phyloP scores from a whole-genome alignment of 257 asterid species.

The Lithospermum erythrorhizon region DNA sequence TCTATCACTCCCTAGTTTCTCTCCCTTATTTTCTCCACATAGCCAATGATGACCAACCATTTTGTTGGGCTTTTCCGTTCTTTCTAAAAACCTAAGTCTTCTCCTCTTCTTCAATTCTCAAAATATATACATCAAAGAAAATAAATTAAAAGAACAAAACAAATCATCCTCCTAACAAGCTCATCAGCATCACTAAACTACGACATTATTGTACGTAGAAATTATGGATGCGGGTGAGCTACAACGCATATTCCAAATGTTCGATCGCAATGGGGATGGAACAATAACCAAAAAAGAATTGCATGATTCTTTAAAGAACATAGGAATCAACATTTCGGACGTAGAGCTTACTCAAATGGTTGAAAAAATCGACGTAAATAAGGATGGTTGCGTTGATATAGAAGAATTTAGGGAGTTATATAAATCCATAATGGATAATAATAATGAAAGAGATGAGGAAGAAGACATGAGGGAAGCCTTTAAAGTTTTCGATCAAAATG shows the following conservation, averaged over 20 bases:
- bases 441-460: background rate
- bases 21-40: background rate
- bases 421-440: background rate
- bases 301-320: background rate
- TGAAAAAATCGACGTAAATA: background rate
- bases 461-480: background rate
- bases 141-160: too few relatives aligned
- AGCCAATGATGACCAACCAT: background rate
- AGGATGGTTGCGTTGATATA: background rate
- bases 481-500: background rate
- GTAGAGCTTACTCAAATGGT: background rate
- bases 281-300: background rate
- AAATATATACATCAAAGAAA: too few relatives aligned
- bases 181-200: background rate
- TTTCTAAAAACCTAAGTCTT: background rate
- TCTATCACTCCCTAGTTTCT: conserved; percentile 2
- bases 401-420: background rate
- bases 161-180: conserved; percentile 5
- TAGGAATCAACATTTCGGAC: background rate
- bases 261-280: conserved; percentile 1
- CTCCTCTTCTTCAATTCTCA: conserved; percentile 1
- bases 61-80: background rate
- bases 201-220: background rate
- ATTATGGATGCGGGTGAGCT: background rate
- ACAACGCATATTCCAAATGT: conserved; percentile 1